Evolutionary conservation across 305 asterid genomes (phyloP).

Genomic region (Solanum hybrid): DNA sequence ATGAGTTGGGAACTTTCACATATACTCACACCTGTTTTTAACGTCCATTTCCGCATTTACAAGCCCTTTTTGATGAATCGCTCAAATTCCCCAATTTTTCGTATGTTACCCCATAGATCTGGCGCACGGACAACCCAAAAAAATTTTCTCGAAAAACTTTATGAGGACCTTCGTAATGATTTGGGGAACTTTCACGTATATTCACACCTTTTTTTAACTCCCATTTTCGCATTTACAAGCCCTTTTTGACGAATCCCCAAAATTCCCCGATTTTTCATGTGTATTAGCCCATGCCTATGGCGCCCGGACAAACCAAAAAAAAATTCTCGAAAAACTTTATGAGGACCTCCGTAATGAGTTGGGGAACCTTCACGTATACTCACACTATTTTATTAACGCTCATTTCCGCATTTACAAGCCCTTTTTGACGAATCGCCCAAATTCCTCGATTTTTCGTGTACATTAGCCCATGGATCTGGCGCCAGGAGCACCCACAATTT

Average conservation of each 20-base stretch:
- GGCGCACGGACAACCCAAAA: background rate
- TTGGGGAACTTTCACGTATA: background rate
- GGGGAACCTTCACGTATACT: too few species aligned
- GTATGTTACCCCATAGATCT: background rate
- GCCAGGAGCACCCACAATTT: too few species aligned
- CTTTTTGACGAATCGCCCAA: too few species aligned
- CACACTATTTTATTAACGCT: accelerated
- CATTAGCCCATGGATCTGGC: too few species aligned
- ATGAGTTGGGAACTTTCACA: background rate
- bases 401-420: too few species aligned
- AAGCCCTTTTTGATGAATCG: background rate
- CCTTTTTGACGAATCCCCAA: background rate
- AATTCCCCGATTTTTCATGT: too few species aligned
- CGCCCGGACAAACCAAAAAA: background rate
- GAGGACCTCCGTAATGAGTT: too few species aligned
- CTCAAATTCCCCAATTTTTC: background rate
- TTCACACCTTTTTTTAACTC: background rate
- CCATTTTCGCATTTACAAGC: background rate
- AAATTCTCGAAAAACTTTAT: too few species aligned
- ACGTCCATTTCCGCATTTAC: background rate
- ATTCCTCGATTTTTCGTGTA: too few species aligned
- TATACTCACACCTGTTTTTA: background rate
- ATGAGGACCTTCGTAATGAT: too few species aligned
- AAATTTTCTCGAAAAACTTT: accelerated
- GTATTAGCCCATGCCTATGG: background rate